Evolutionary conservation across 1,284 basidiomycete species (phyloP).

Genomic region (Ustanciosporium gigantosporum): DNA sequence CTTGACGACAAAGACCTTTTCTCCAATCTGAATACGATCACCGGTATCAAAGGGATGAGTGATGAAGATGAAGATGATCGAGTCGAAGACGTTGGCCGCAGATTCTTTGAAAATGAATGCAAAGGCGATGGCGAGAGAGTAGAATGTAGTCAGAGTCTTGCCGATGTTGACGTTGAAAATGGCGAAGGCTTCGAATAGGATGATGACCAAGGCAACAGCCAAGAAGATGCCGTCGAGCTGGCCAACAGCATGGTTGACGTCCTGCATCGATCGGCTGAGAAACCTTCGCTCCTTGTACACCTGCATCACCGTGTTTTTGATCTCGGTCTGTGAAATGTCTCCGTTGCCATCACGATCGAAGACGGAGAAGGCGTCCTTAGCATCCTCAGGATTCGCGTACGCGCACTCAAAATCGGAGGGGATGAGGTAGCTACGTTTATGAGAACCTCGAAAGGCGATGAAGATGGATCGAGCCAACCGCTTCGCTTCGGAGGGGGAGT

Average conservation of each 20-base stretch:
- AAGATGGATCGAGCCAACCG: constrained; percentile 74
- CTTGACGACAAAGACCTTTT: constrained; percentile 48
- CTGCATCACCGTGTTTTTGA: constrained; percentile 71
- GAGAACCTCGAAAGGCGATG: constrained; percentile 66
- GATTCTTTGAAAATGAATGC: constrained; percentile 59
- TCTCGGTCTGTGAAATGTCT: constrained; percentile 75
- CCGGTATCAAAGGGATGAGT: constrained; percentile 59
- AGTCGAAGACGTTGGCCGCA: constrained; percentile 56
- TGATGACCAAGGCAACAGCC: constrained; percentile 38
- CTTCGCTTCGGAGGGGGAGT: constrained; percentile 60
- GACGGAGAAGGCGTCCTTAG: constrained; percentile 72
- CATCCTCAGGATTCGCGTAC: constrained; percentile 68
- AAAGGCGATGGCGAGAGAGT: constrained; percentile 56
- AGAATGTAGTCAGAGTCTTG: constrained; percentile 55
- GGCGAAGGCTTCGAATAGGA: constrained; percentile 55
- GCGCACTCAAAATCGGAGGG: constrained; percentile 74
- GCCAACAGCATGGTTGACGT: constrained; percentile 55
- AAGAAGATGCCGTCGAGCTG: constrained; percentile 52
- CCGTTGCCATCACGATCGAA: constrained; percentile 74
- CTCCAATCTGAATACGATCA: constrained; percentile 47
- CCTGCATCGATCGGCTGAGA: constrained; percentile 52
- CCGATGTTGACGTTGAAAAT: constrained; percentile 56
- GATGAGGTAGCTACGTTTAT: constrained; percentile 68
- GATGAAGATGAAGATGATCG: constrained; percentile 58
- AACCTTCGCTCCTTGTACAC: constrained; percentile 57